These are phyloP conservation scores for Geotrichum ghanense DNA, from an alignment of 805 yeast genomes.

Conservation along the genomic window DNA sequence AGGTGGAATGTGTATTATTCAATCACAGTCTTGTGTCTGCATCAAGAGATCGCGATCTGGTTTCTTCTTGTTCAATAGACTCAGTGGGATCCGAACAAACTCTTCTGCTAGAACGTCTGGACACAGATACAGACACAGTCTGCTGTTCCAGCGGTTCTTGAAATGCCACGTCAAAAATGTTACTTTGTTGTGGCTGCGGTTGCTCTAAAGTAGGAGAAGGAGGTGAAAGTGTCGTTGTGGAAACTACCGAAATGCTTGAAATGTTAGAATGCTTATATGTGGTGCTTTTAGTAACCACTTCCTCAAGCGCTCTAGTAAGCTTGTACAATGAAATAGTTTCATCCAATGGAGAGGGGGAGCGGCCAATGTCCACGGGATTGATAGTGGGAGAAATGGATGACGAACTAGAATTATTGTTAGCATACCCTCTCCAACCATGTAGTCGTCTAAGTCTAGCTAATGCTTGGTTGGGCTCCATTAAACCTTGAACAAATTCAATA, in stretches of 20 bases:
- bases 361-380: slow-evolving; percentile 2
- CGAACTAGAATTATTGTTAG: background rate
- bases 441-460: slow-evolving; percentile 16
- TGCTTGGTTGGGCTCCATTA: slow-evolving; percentile 14
- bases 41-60: background rate
- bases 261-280: background rate
- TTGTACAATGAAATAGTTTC: slow-evolving; percentile 17
- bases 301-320: slow-evolving; percentile 24
- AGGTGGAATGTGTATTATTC: too few relatives aligned
- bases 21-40: background rate
- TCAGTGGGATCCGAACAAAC: background rate
- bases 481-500: slow-evolving; percentile 22
- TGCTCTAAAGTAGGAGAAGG: background rate
- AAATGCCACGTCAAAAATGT: background rate
- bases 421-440: slow-evolving; percentile 24
- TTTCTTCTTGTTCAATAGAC: background rate
- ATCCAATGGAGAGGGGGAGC: slow-evolving; percentile 7
- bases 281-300: slow-evolving; percentile 14
- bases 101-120: background rate
- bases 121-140: background rate
- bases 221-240: background rate
- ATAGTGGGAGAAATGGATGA: slow-evolving; percentile 4
- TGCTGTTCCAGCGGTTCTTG: background rate
- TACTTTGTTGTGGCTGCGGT: background rate
- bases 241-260: background rate